These are phyloP conservation scores for Pichia sp. DNA, from an alignment of 1,139 yeast species.

Conservation along the genomic window DNA sequence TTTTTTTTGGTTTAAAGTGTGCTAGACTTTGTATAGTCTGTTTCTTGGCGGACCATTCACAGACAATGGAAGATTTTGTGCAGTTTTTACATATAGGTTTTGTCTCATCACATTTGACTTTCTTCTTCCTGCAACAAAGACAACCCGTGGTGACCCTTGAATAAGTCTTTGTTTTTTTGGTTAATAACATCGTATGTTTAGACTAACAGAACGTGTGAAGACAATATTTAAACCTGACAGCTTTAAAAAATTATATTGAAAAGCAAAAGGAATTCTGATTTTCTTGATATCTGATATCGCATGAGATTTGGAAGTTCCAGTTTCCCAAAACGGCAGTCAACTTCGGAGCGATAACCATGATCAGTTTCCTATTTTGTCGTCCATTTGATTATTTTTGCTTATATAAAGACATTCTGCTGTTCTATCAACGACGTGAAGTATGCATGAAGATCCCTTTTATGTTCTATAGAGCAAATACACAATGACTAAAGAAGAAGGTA, in stretches of 20 bases:
- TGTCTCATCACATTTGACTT: constrained; percentile 6
- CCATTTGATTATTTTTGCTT: background rate
- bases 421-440: background rate
- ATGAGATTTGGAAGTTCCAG: background rate
- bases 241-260: too few species aligned
- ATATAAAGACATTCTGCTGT: background rate
- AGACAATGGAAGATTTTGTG: background rate
- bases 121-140: constrained; percentile 5
- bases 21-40: background rate
- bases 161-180: background rate
- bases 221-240: too few species aligned
- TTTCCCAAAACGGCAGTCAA: background rate
- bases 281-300: background rate
- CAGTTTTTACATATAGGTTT: constrained; percentile 5
- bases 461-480: too few species aligned
- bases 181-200: background rate
- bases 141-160: constrained; percentile 1
- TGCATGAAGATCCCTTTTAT: background rate
- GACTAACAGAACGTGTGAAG: too few species aligned
- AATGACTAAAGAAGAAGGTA: constrained; percentile 19
- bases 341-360: background rate
- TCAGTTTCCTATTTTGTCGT: background rate
- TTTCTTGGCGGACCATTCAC: constrained; percentile 3
- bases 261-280: too few species aligned
- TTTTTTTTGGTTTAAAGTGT: background rate